Conservation (phyloP, 306 rosid species). For the Mucuna pruriens region DNA sequence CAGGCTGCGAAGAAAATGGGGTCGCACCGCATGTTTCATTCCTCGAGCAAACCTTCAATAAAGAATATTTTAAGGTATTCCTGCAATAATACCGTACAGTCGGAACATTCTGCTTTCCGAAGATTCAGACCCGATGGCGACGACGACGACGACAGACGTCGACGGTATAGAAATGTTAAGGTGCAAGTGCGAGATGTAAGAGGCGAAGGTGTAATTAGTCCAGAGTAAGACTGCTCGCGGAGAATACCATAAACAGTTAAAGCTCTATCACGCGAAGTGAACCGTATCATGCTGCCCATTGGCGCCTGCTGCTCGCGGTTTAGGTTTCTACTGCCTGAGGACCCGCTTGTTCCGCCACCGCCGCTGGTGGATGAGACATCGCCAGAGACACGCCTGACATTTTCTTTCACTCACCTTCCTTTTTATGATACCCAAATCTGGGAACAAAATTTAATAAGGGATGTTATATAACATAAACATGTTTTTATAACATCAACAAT, state of each 20-base stretch:
- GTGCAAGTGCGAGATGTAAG: constrained; percentile 72
- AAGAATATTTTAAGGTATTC: too few species aligned
- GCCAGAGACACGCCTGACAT: constrained; percentile 84
- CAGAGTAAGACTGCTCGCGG: constrained; percentile 75
- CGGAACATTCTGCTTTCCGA: constrained; percentile 64
- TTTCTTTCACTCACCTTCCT: background rate
- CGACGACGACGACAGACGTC: background rate
- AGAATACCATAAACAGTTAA: constrained; percentile 85
- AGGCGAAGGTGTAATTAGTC: constrained; percentile 58
- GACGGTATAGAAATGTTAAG: constrained; percentile 57
- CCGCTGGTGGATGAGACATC: constrained; percentile 40
- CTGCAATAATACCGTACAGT: constrained; percentile 67
- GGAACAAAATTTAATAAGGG: background rate
- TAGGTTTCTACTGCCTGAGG: background rate
- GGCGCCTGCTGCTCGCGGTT: background rate
- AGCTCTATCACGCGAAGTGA: constrained; percentile 79
- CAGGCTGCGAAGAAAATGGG: constrained; percentile 69
- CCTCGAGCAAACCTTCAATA: constrained; percentile 91
- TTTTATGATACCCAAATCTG: background rate
- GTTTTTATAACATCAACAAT: too few species aligned
- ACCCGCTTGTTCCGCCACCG: background rate
- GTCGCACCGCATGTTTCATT: constrained; percentile 81
- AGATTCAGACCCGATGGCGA: constrained; percentile 48
- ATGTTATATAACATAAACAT: background rate
- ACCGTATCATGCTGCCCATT: constrained; percentile 68